These are phyloP conservation scores for Suillus lakei DNA, from an alignment of 768 basidiomycete genomes.

Conservation along the genomic window DNA sequence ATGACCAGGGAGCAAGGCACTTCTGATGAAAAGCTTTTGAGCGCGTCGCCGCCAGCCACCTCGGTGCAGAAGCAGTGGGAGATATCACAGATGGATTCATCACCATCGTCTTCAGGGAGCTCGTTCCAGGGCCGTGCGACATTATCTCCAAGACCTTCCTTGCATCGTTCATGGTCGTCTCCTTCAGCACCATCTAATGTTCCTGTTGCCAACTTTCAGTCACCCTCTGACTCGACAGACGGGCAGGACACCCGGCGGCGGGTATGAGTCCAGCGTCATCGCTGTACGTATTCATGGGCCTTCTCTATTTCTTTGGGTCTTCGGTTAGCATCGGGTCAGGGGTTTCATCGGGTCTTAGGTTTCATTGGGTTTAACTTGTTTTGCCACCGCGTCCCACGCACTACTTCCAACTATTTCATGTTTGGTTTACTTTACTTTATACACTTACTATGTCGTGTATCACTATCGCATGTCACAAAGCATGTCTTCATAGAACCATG, in stretches of 20 bases:
- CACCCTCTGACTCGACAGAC: not conserved
- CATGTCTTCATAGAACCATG: conserved; percentile 9
- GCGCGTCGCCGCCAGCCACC: not conserved
- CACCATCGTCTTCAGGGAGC: conserved; percentile 26
- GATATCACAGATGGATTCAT: conserved; percentile 18
- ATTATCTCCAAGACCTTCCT: conserved; percentile 21
- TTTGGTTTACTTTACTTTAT: conserved; percentile 3
- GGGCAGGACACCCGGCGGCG: not conserved
- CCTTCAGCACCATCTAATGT: not conserved
- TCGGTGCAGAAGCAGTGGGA: conserved; percentile 14
- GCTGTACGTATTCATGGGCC: not conserved
- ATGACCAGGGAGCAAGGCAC: conserved; percentile 13
- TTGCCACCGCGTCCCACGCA: not conserved
- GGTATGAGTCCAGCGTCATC: not conserved
- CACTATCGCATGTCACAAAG: not conserved
- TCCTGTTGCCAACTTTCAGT: not conserved
- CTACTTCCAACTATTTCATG: conserved; percentile 8
- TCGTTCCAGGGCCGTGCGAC: conserved; percentile 12
- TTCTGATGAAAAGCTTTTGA: not conserved
- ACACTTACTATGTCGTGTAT: not conserved
- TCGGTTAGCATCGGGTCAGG: no score
- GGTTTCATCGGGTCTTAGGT: not conserved
- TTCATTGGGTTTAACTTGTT: not conserved
- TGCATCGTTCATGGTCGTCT: conserved; percentile 29
- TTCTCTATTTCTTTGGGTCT: not conserved